Evolutionary conservation across 106 monocot genomes (phyloP), one percentile per base, ranked within the genome.

Genomic region (Posidonia australis): DNA sequence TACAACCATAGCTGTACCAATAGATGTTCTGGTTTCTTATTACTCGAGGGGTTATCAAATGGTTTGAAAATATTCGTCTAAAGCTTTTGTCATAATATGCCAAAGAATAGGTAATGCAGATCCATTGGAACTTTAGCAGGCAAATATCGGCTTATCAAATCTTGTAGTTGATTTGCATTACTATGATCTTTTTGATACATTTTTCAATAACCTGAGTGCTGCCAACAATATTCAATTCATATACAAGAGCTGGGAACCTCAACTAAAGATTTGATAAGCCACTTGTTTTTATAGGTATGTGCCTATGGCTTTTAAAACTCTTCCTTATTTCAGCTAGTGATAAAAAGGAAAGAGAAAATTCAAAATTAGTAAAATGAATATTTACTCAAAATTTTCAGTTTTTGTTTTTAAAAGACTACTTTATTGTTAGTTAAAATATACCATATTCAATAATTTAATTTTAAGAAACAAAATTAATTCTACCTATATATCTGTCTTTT

Each of bases 61-160:
- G 64, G 84, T 92, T 54, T 76, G 87, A 41, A 76, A 62, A 36
- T 81, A 92, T 65, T 87, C 91, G 4, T 77, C 77, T 11, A 71
- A 73, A 42, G 81, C 72, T 55, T 92, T 81, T 82, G 86, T 92
- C 48, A 77, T 92, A 70, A 36, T 84, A 20, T 92, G 86, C 67
- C 86, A 92, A 56, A 84, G 91, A 71, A 92, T 92, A 64, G 91
- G 91, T 55, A 84, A 84, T 75, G 86, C 84, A 67, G 83, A 92
- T 48, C 86, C 86, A 51, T 69, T 92, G 31, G 91, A 92, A 58
- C 79, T 91, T 31, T 86, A 74, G 70, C 76, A 81, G 60, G 86
- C 86, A 72, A 77, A 83, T 36, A 74, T 91, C 62, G 90, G 86
- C 9, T 65, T 56, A 45, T 74, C 68, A 63, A 86, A 87, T 62